Evolutionary conservation across 169 alveolate genomes (phyloP).

Genomic region (Perkinsus chesapeaki): DNA sequence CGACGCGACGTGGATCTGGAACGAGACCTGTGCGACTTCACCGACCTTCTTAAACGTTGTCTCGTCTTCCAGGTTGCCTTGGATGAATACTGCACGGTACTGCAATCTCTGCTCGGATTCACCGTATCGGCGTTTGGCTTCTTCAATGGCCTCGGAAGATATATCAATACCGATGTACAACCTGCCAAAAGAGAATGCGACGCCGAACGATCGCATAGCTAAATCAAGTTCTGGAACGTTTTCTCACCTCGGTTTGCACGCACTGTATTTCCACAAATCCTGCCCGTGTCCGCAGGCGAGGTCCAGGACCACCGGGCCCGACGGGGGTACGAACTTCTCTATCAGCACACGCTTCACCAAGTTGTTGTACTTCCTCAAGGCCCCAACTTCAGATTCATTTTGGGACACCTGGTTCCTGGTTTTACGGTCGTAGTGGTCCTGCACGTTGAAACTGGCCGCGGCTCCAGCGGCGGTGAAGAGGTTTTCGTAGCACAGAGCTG

Average conservation of each 20-base stretch:
- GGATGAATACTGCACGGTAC: background rate
- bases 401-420: background rate
- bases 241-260: constrained; percentile 23
- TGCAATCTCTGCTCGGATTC: background rate
- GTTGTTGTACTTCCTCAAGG: constrained; percentile 30
- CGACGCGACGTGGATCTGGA: too few relatives aligned
- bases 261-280: constrained; percentile 47
- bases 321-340: constrained; percentile 13
- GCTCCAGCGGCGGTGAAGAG: background rate
- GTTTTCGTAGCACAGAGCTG: background rate
- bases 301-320: constrained; percentile 27
- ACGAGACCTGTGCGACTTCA: too few relatives aligned
- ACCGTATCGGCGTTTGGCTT: constrained; percentile 40
- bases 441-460: background rate
- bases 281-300: constrained; percentile 60
- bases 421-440: background rate
- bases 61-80: background rate
- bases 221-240: background rate
- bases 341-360: constrained; percentile 31
- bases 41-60: background rate
- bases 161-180: constrained; percentile 45
- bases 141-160: constrained; percentile 41
- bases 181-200: background rate
- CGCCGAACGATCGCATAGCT: background rate
- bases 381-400: constrained; percentile 10